phyloP scores from a whole-genome alignment of 2,329 filamentous ascomycete genomes.

The Cytospora chrysosperma region DNA sequence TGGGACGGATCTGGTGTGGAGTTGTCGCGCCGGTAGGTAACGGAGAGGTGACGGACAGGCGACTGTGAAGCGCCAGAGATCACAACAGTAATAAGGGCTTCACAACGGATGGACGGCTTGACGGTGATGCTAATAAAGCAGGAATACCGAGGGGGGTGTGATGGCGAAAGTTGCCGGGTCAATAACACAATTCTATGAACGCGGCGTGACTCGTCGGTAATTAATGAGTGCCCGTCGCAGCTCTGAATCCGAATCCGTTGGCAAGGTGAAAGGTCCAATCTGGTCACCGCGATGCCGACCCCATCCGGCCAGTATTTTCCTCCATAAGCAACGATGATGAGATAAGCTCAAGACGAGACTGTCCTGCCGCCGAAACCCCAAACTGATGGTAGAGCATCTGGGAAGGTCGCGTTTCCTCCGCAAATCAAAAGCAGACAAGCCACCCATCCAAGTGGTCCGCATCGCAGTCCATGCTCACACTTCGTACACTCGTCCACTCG shows the following conservation, averaged over 20 bases:
- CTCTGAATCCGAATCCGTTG: constrained; percentile 1
- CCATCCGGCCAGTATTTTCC: background rate
- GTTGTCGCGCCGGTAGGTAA: background rate
- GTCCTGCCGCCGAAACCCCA: constrained; percentile 2
- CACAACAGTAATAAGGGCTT: background rate
- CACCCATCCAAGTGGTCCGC: background rate
- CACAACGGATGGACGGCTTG: background rate
- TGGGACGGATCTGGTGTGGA: background rate
- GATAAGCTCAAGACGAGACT: constrained; percentile 12
- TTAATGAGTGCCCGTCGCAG: background rate
- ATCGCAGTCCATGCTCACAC: background rate
- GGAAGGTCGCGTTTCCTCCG: background rate
- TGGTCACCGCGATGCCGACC: constrained; percentile 11
- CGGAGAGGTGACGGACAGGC: background rate
- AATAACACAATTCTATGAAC: constrained; percentile 12
- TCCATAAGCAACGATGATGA: background rate
- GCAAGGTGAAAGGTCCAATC: constrained; percentile 19
- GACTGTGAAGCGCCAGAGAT: background rate
- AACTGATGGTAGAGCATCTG: background rate
- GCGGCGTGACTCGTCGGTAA: constrained; percentile 5
- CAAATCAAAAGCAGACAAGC: background rate
- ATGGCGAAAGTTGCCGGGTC: constrained; percentile 7
- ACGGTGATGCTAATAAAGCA: background rate
- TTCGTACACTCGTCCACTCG: background rate
- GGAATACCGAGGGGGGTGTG: constrained; percentile 22